These are phyloP conservation scores for Circinella minor DNA, from an alignment of 371 early-diverging fungal species.

Conservation along the genomic window DNA sequence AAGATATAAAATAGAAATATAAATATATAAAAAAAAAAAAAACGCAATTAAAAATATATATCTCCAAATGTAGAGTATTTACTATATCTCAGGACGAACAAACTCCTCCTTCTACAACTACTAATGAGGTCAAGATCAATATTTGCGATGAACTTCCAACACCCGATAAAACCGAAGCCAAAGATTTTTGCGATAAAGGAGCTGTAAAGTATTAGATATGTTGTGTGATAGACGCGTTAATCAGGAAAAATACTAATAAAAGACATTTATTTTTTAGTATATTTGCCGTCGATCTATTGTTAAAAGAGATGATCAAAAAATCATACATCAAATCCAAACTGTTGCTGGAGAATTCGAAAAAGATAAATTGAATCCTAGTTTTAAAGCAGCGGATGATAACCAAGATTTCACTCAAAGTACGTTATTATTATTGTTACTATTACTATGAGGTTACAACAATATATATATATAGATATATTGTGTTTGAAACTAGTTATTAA, in stretches of 20 bases:
- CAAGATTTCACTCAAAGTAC: conserved; percentile 25
- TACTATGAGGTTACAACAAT: too few species aligned
- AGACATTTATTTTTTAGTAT: conserved; percentile 12
- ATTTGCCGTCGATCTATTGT: conserved; percentile 21
- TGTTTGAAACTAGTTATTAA: too few species aligned
- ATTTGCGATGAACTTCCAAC: conserved; percentile 21
- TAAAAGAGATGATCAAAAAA: conserved; percentile 6
- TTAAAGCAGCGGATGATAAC: conserved; percentile 14
- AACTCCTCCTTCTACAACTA: conserved; percentile 6
- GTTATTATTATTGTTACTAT: background rate
- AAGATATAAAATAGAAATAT: background rate
- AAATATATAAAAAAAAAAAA: background rate
- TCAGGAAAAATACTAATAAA: too few species aligned
- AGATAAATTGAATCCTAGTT: conserved; percentile 19
- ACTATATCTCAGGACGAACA: conserved; percentile 8
- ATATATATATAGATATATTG: too few species aligned
- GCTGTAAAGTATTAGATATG: conserved; percentile 8
- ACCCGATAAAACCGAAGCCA: conserved; percentile 14
- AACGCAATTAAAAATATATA: too few species aligned
- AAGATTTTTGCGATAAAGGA: conserved; percentile 24
- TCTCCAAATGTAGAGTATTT: conserved; percentile 11
- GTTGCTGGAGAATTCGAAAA: conserved; percentile 23
- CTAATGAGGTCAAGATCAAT: conserved; percentile 18
- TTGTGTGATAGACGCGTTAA: too few species aligned
- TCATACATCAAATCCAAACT: conserved; percentile 9